phyloP scores from a whole-genome alignment of 495 filamentous ascomycete genomes.

The Neurospora sp. region DNA sequence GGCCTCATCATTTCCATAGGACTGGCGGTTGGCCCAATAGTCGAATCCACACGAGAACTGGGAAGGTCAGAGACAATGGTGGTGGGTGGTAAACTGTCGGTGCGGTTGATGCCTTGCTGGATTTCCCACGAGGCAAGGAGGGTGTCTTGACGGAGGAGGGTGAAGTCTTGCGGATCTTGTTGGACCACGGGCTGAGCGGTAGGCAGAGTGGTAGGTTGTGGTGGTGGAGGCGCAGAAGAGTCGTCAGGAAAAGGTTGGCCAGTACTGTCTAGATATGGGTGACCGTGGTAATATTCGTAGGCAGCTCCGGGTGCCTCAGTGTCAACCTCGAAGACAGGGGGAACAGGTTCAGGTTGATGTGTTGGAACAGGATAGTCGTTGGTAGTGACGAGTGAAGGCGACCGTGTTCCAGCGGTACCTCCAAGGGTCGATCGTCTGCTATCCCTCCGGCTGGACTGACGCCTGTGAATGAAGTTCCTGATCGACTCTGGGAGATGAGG shows the following conservation, averaged over 20 bases:
- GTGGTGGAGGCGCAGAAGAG: background rate
- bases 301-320: conserved; percentile 17
- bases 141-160: background rate
- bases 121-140: background rate
- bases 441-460: conserved; percentile 14
- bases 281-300: conserved; percentile 22
- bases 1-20: conserved; percentile 39
- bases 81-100: conserved; percentile 21
- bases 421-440: conserved; percentile 18
- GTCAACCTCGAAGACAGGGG: conserved; percentile 15
- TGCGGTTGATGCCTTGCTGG: conserved; percentile 8
- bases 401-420: conserved; percentile 15
- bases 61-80: conserved; percentile 24
- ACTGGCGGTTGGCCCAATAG: conserved; percentile 17
- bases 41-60: conserved; percentile 10
- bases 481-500: conserved; percentile 16
- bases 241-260: background rate
- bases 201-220: conserved; percentile 1
- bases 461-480: conserved; percentile 13
- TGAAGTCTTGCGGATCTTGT: background rate
- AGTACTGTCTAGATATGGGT: conserved; percentile 9
- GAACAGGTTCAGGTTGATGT: conserved; percentile 3
- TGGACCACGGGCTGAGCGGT: conserved; percentile 5
- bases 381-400: conserved; percentile 14
- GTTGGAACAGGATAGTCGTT: conserved; percentile 1